Evolutionary conservation across 176 grass and related monocot genomes (phyloP).

Genomic region (Phragmites australis): DNA sequence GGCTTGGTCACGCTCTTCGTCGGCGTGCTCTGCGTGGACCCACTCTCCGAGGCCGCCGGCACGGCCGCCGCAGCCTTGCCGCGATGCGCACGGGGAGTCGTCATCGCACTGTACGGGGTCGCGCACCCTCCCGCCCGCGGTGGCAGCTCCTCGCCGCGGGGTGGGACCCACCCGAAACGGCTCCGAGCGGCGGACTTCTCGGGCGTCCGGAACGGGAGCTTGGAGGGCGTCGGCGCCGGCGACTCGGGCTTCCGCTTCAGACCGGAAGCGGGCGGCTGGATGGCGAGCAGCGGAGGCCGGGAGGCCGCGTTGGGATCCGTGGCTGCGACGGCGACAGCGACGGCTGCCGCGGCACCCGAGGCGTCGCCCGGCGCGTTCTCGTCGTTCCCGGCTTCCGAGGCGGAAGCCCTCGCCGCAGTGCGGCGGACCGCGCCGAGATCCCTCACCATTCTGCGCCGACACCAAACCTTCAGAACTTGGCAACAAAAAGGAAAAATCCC

Average conservation of each 20-base stretch:
- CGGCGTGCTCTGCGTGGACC: slow-evolving; percentile 74
- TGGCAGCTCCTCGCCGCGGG: slow-evolving; percentile 38
- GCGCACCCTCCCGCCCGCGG: slow-evolving; percentile 24
- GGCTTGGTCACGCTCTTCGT: slow-evolving; percentile 86
- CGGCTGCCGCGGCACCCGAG: not conserved
- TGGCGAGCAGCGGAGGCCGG: slow-evolving; percentile 44
- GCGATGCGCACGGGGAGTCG: slow-evolving; percentile 57
- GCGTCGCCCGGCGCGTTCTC: slow-evolving; percentile 57
- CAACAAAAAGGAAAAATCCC: not conserved
- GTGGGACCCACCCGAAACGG: slow-evolving; percentile 72
- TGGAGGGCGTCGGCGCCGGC: slow-evolving; percentile 57
- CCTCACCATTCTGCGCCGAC: slow-evolving; percentile 56
- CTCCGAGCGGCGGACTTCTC: slow-evolving; percentile 59
- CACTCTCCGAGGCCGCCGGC: slow-evolving; percentile 54
- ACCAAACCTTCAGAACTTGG: not conserved
- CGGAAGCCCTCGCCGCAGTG: slow-evolving; percentile 34
- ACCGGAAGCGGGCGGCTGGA: slow-evolving; percentile 41
- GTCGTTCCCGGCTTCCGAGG: slow-evolving; percentile 43
- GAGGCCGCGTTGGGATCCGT: not conserved
- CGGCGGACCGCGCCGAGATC: slow-evolving; percentile 52
- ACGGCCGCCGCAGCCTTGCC: slow-evolving; percentile 11
- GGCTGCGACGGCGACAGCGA: not conserved
- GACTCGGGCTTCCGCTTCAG: slow-evolving; percentile 72
- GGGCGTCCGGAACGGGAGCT: slow-evolving; percentile 68
- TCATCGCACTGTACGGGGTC: slow-evolving; percentile 15